Base-by-base conservation (phyloP, 1,284 basidiomycete species). In the Cutaneotrichosporon dermatis region DNA sequence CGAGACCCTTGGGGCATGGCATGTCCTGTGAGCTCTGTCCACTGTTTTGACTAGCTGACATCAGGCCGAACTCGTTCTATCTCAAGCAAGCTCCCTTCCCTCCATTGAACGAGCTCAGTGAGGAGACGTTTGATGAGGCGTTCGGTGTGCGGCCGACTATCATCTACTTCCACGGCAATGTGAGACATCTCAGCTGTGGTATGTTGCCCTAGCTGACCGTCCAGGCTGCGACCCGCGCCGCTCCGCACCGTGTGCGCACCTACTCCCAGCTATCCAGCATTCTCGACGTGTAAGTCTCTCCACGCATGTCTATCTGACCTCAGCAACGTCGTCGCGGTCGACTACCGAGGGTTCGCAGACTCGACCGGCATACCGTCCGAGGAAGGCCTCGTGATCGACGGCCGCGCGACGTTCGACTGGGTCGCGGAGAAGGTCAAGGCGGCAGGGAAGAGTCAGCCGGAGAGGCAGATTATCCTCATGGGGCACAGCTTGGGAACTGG, bases 281-380 rank as follows among this genome's bases (percentile, higher is more conserved):
- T 2, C 66, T 75, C 1, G 66, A 75, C 55, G 67, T 66, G 70
- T 72, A 49, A n/a, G 64, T 40, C 42, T 9, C 9, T 3, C 2
- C 2, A 3, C 11, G 41, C 12, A n/a, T 4, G 33, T 8, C 2
- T 9, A 81, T 39, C 49, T 48, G 25, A 52, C 44, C 16, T 9
- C 44, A 74, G 74, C 13, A 96, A 95, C 71, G 86, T 96, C 2
- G 76, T 96, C 16, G 86, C 86, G 0, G 85, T 91, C 48, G 93
- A 96, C 76, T 95, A 95, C 72, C 85, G 92, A n/a, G 94, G 94
- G 0, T 98, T 89, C 68, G 94, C 82, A 0, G 92, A 98, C 72
- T 93, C 90, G 57, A 83, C 84, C 0, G 91, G 92, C 1, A 75
- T 73, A 1, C 93, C 93, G 0, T 85, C 83, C 9, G 88, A 94